A percentile compares a stretch with the other conserved stretches of the same genome.
These are phyloP conservation scores for Vigna angularis DNA, from an alignment of 306 rosid genomes.

Conservation along the genomic window DNA sequence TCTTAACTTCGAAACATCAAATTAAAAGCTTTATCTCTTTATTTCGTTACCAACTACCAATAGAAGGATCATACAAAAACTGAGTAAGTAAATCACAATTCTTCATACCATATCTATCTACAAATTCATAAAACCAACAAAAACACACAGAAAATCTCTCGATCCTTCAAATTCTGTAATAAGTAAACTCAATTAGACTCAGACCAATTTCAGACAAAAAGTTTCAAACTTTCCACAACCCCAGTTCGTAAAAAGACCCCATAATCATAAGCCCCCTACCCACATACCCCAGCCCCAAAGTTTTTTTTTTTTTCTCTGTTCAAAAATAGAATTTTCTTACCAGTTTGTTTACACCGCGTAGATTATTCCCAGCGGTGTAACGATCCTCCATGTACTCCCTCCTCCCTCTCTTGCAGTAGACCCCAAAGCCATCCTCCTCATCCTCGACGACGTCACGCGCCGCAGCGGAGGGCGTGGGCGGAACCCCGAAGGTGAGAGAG, in stretches of 20 bases:
- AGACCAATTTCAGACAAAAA: slow-evolving; percentile 22
- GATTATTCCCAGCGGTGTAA: slow-evolving; percentile 65
- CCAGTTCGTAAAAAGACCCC: slow-evolving; percentile 24
- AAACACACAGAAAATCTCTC: background rate
- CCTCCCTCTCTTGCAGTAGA: slow-evolving; percentile 89
- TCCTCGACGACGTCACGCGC: slow-evolving; percentile 68
- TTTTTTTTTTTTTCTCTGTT: background rate
- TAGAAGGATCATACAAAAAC: slow-evolving; percentile 9
- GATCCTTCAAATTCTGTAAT: slow-evolving; percentile 3
- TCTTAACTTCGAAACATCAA: slow-evolving; percentile 20
- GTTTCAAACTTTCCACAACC: slow-evolving; percentile 36
- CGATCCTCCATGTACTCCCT: slow-evolving; percentile 95
- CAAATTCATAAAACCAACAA: slow-evolving; percentile 8
- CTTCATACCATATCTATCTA: background rate
- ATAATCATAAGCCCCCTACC: background rate
- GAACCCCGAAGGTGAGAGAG: slow-evolving; percentile 52
- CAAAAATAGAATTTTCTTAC: slow-evolving; percentile 48
- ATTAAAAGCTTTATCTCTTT: background rate
- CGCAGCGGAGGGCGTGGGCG: slow-evolving; percentile 56
- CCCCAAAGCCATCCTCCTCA: slow-evolving; percentile 66
- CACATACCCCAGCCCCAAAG: background rate
- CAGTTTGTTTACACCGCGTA: slow-evolving; percentile 77
- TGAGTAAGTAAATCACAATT: background rate
- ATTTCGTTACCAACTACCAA: background rate
- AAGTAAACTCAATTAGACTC: slow-evolving; percentile 28